A percentile compares a stretch with the other conserved stretches of the same genome.
These are phyloP conservation scores for Scedosporium dehoogii DNA, from an alignment of 2,329 filamentous ascomycete genomes.

Conservation along the genomic window DNA sequence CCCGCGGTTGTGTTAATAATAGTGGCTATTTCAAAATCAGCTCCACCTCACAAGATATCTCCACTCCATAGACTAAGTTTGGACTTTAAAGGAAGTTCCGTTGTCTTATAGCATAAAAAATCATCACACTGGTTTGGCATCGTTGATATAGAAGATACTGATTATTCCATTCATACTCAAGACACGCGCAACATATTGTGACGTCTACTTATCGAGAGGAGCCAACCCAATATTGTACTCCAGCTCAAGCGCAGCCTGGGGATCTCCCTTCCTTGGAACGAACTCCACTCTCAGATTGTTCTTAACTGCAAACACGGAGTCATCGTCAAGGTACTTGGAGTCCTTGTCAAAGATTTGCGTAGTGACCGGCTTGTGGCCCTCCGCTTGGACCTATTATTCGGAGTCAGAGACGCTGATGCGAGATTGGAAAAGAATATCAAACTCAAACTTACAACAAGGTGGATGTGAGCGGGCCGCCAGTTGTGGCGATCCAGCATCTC, in stretches of 20 bases:
- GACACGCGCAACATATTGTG: too few relatives aligned
- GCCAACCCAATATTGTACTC: conserved; percentile 43
- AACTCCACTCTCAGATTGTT: conserved; percentile 36
- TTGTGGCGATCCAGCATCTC: conserved; percentile 44
- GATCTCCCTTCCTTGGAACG: conserved; percentile 22
- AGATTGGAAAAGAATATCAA: too few relatives aligned
- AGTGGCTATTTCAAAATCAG: too few relatives aligned
- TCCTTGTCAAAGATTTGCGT: conserved; percentile 65
- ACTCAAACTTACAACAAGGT: conserved; percentile 33
- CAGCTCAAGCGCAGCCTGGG: conserved; percentile 46
- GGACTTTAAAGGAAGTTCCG: too few relatives aligned
- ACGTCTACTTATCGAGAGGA: not conserved
- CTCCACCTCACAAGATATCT: too few relatives aligned
- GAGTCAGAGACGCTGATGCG: not conserved
- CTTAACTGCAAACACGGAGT: conserved; percentile 46
- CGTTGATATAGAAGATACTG: too few relatives aligned
- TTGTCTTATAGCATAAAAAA: too few relatives aligned
- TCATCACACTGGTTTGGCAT: too few relatives aligned
- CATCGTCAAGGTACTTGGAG: conserved; percentile 47
- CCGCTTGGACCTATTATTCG: conserved; percentile 26
- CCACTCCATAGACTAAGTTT: too few relatives aligned
- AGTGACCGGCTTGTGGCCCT: conserved; percentile 57
- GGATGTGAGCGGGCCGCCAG: conserved; percentile 49
- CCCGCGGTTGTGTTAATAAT: too few relatives aligned
- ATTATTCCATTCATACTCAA: too few relatives aligned